Percentiles rank a stretch among this genome's conserved stretches.
Evolutionary conservation across 371 early-diverging fungal species (phyloP).

Genomic region (Syncephalastrum contaminatum): DNA sequence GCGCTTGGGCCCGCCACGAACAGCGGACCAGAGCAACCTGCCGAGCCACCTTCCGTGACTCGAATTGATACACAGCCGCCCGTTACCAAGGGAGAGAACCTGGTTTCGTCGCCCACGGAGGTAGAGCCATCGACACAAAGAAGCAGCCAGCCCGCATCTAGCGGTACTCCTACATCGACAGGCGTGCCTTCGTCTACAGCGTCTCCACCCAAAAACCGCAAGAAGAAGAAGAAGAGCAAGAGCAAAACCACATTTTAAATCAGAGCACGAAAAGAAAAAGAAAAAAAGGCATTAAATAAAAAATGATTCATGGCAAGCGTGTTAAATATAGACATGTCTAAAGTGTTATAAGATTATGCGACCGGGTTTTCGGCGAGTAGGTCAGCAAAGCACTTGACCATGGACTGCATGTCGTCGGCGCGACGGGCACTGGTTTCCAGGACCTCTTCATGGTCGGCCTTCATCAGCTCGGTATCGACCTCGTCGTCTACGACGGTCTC

Average conservation of each 20-base stretch:
- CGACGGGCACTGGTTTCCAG: constrained; percentile 71
- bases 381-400: constrained; percentile 70
- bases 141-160: neutral
- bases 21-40: neutral
- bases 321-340: no score
- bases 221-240: constrained; percentile 13
- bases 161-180: neutral
- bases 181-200: neutral
- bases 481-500: constrained; percentile 36
- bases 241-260: constrained; percentile 8
- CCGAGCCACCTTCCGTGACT: neutral
- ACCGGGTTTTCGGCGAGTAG: constrained; percentile 15
- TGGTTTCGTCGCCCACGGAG: constrained; percentile 14
- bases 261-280: neutral
- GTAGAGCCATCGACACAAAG: neutral
- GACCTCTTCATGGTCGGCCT: constrained; percentile 90
- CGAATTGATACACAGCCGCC: no score
- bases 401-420: constrained; percentile 74
- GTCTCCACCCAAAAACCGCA: constrained; percentile 7
- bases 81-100: neutral
- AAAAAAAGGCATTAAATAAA: neutral
- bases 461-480: constrained; percentile 49
- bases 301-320: no score
- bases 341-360: no score
- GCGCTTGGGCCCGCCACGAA: neutral